Evolutionary conservation across 257 asterid genomes (phyloP).

Genomic region (Nicotiana attenuata): DNA sequence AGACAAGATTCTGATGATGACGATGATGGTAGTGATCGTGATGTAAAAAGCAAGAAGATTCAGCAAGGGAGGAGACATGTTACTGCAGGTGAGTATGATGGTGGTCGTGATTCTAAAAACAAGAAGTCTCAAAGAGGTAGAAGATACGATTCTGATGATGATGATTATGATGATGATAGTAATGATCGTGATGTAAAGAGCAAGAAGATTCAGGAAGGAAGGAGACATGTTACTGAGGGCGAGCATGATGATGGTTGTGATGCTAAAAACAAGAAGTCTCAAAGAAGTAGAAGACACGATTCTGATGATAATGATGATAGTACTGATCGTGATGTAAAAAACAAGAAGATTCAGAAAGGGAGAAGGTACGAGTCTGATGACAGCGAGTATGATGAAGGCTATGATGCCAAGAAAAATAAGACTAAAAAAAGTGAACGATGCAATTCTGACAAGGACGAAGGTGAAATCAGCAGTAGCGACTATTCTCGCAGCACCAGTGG

Average conservation of each 20-base stretch:
- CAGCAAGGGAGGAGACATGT: not conserved
- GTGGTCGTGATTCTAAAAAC: not conserved
- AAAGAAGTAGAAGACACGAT: constrained; percentile 9
- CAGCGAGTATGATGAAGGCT: not conserved
- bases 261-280: not conserved
- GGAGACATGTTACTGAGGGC: constrained; percentile 24
- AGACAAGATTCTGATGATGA: constrained; percentile 18
- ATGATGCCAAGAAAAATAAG: not conserved
- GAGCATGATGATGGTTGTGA: not conserved
- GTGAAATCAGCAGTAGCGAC: not conserved
- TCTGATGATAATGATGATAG: constrained; percentile 21
- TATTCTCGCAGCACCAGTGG: not conserved
- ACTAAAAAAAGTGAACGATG: not conserved
- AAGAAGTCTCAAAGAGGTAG: not conserved
- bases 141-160: not conserved
- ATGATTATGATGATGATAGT: not conserved
- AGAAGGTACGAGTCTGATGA: not conserved
- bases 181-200: constrained; percentile 15
- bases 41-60: not conserved
- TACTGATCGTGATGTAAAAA: not conserved
- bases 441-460: not conserved
- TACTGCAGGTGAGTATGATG: not conserved
- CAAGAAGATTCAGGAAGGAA: not conserved
- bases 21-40: constrained; percentile 10
- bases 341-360: not conserved